These are phyloP conservation scores for Geotrichum aggregatum DNA, from an alignment of 1,139 yeast genomes.

Conservation along the genomic window DNA sequence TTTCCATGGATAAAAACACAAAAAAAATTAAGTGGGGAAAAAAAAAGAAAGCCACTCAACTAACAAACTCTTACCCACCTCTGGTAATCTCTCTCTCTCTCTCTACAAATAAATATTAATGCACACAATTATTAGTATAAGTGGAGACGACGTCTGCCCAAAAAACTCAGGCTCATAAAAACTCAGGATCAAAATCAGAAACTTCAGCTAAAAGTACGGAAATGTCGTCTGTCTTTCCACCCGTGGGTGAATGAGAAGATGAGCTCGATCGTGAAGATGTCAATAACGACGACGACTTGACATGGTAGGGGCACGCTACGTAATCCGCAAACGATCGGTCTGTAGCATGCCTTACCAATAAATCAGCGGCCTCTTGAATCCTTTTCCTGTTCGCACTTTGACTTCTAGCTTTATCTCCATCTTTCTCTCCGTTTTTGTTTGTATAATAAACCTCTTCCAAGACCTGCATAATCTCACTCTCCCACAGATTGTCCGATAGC, in stretches of 20 bases:
- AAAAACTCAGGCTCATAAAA: neutral
- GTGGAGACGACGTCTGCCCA: no score
- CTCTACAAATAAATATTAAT: no score
- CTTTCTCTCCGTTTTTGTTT: constrained; percentile 31
- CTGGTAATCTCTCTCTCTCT: no score
- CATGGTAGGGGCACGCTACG: constrained; percentile 26
- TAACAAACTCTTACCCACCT: no score
- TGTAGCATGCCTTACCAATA: constrained; percentile 18
- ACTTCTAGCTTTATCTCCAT: no score
- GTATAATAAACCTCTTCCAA: constrained; percentile 41
- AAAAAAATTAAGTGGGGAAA: neutral
- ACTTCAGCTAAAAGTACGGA: constrained; percentile 22
- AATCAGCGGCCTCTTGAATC: neutral
- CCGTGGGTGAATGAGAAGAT: constrained; percentile 17
- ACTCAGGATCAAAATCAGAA: no score
- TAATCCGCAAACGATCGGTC: constrained; percentile 25
- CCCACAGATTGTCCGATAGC: constrained; percentile 76
- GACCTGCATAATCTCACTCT: constrained; percentile 58
- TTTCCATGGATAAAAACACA: neutral
- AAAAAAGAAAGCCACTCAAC: constrained; percentile 1
- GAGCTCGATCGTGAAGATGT: no score
- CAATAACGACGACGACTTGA: no score
- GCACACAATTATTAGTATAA: no score
- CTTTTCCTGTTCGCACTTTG: neutral
- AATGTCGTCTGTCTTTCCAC: constrained; percentile 27